Evolutionary conservation across 2,329 filamentous ascomycete genomes (phyloP).

Genomic region (Thielaviopsis musarum): DNA sequence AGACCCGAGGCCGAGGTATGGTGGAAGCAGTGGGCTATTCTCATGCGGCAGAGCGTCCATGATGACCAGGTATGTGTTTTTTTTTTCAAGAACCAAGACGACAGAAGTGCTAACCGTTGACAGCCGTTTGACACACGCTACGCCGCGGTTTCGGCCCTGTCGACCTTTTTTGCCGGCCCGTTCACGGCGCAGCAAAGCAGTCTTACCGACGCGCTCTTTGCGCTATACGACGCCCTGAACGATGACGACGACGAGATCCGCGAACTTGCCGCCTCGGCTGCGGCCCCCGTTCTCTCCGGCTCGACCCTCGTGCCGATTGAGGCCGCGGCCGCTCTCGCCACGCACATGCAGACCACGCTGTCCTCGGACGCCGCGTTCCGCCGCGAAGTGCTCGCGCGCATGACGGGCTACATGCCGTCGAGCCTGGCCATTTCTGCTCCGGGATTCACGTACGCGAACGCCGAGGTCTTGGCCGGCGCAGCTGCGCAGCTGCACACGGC

Average conservation of each 20-base stretch:
- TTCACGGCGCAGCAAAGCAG: constrained; percentile 14
- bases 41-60: constrained; percentile 31
- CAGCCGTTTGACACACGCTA: constrained; percentile 49
- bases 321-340: constrained; percentile 28
- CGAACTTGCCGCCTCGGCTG: constrained; percentile 38
- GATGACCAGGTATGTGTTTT: constrained; percentile 28
- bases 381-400: constrained; percentile 24
- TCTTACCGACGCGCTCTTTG: constrained; percentile 40
- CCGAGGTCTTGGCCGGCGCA: constrained; percentile 28
- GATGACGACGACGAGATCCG: constrained; percentile 90
- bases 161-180: constrained; percentile 27
- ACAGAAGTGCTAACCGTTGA: not conserved
- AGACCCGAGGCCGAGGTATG: not conserved
- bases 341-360: constrained; percentile 25
- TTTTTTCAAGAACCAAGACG: not conserved
- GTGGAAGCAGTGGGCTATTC: constrained; percentile 28
- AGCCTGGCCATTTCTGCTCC: not conserved
- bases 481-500: constrained; percentile 28
- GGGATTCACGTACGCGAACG: constrained; percentile 18
- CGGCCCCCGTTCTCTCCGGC: constrained; percentile 27
- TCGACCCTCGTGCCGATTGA: constrained; percentile 29
- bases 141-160: constrained; percentile 39
- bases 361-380: constrained; percentile 22
- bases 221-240: constrained; percentile 60
- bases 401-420: constrained; percentile 18